Base-by-base conservation (phyloP, 192 early-diverging fungal genomes). In the Spinellus fusiger region DNA sequence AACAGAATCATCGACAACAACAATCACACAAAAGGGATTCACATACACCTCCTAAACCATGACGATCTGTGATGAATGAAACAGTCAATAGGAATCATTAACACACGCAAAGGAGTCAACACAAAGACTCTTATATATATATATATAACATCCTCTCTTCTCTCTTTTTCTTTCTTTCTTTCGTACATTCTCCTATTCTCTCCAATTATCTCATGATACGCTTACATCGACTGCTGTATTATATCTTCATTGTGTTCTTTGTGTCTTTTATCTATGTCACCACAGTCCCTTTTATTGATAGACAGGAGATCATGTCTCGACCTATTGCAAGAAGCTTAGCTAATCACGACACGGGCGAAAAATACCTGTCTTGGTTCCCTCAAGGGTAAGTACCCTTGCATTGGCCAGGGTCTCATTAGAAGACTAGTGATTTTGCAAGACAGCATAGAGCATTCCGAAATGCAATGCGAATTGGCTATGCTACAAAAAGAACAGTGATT, bases 401-500 rank as follows among this genome's bases (percentile, higher is more conserved):
- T 62, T 33, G 28, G 49, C 8, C 18, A 18, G 34, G 3, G 13
- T 44, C 40, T 44, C 40, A 44, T 44, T 18, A 3, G 10, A 3
- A 12, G 10, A n/a, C 4, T 18, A 64, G 64, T 26, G 64, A 57
- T 25, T 66, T 66, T 37, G 35, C 56, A 34, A 46, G 47, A n/a
- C 64, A 66, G 37, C 55, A 50, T 7, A 22, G 49, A 57, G 64
- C 64, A n/a, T 66, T 66, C 38, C 26, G 56, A 40, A 66, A 66
- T 59, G 64, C 64, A 5, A 53, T 66, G 8, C 56, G 56, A 22
- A 20, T 66, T 8, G 64, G 48, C 16, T 28, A 59, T 32, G 56
- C 56, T 34, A 57, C 50, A 4, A 56, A 56, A 26, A 37, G 64
- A 34, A 59, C 56, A 12, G 34, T 66, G 6, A 50, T 66, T 28